Base-by-base conservation (phyloP, 2,329 filamentous ascomycete species). In the Lasiodiplodia sp. region DNA sequence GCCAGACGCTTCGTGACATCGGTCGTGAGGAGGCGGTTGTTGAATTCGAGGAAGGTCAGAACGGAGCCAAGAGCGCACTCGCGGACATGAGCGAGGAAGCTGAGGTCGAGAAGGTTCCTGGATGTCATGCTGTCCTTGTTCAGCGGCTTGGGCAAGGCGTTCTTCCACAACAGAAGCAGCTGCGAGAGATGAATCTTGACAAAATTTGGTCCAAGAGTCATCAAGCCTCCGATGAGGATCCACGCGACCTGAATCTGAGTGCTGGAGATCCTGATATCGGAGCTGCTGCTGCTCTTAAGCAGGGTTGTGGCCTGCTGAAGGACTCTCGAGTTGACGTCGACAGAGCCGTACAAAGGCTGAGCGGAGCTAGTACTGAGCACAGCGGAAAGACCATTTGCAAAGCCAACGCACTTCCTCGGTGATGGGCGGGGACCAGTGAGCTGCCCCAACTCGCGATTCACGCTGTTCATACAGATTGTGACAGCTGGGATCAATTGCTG, bases 141-240 rank as follows among this genome's bases (percentile, higher is more conserved):
- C n/a, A 98, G 81, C 6, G 96, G 95, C 75, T 96, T 97, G 0
- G 96, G 95, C 12, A 99, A 85, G 0, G 96, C 95, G 79, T 98
- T 99, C 80, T 97, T 97, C 96, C 96, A 99, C 7, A 99, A 84
- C 10, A 99, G 83, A 68, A 99, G 88, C 25, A 99, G 85, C 76
- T 99, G 96, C 2, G 94, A 95, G 8, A 99, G 86, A 80, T 99
- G 96, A 28, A 98, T 98, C 81, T 99, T 99, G 79, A 98, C 95
- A 79, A 99, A 99, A 79, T 97, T 98, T 4, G 96, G 95, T 0
- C 96, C 96, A 0, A 99, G 86, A 0, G 94, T 94, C 95, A 98
- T 98, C 67, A 99, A 83, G 0, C 96, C 96, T 47, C 96, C 96
- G 57, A 99, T 97, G 68, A 99, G 84, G 58, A 97, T 96, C 95